A percentile compares a stretch with the other conserved stretches of the same genome.
Evolutionary conservation across 2,329 filamentous ascomycete genomes (phyloP).

Genomic region (Colletotrichum navitas): DNA sequence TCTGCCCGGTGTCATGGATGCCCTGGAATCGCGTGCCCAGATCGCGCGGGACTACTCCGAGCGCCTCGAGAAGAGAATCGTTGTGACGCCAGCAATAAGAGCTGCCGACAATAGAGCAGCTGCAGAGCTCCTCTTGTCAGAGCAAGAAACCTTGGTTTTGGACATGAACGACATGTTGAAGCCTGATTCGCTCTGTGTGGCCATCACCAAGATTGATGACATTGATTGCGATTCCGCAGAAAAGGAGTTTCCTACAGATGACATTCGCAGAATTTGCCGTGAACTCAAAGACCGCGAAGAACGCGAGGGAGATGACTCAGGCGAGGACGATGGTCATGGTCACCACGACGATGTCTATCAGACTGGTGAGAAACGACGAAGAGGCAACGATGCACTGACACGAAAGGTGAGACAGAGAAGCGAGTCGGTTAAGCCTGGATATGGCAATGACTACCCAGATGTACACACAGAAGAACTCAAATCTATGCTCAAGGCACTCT

Average conservation of each 20-base stretch:
- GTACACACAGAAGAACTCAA: not conserved
- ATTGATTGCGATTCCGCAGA: conserved; percentile 30
- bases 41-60: conserved; percentile 27
- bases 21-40: conserved; percentile 32
- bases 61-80: conserved; percentile 35
- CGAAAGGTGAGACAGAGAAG: not conserved
- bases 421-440: not conserved
- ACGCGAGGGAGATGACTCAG: not conserved
- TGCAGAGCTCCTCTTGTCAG: conserved; percentile 32
- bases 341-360: not conserved
- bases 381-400: not conserved
- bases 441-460: not conserved
- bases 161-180: conserved; percentile 40
- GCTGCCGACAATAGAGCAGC: conserved; percentile 43
- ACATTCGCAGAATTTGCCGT: not conserved
- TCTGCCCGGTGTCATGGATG: conserved; percentile 42
- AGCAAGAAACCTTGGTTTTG: conserved; percentile 34
- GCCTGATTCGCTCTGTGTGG: conserved; percentile 30
- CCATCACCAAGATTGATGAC: conserved; percentile 41
- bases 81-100: conserved; percentile 35
- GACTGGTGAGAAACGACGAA: not conserved
- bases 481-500: conserved; percentile 1
- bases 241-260: conserved; percentile 14
- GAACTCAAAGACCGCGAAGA: conserved; percentile 2
- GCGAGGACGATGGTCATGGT: not conserved